Base-by-base conservation (phyloP, 495 filamentous ascomycete genomes). In the Cercophora scortea region DNA sequence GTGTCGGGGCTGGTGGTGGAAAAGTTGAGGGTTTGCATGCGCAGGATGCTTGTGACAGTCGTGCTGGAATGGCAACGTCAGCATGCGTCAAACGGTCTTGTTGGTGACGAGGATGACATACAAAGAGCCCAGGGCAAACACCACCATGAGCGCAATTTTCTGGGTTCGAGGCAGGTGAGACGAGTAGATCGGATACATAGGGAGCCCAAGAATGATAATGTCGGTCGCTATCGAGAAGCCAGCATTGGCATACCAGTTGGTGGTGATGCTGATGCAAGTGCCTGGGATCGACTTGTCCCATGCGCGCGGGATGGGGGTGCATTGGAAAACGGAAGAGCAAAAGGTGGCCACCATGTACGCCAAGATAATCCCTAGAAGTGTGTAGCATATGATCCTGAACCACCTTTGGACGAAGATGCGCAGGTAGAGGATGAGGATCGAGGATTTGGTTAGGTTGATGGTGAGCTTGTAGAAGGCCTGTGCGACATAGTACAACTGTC, bases 61-160 rank as follows among this genome's bases (percentile, higher is more conserved):
- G 54, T 57, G 32, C 52, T 55, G 25, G 9, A 50, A 12, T 8
- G 32, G 46, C 4, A n/a, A 43, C 16, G 17, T 33, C 11, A 4
- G 0, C 18, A 11, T 32, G 1, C 12, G 13, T 6, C 32, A 33
- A 43, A 25, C 33, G 13, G 34, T n/a, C 6, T 39, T 33, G 38
- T 39, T 33, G 38, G 32, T 19, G 10, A 40, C 16, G 16, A 3
- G 13, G 8, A 4, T 12, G 19, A 62, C 62, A 41, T 52, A 65
- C 64, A 71, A 60, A 33, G 62, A 50, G 15, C 72, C 72, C 3
- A 74, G 45, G 1, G 61, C 57, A 41, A 73, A 73, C 16, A 74
- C 62, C 15, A 44, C 53, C 41, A 59, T 61, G n/a, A 76, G 50
- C 2, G 64, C 64, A 2, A 65, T 8, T 49, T 71, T 73, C 38